Evolutionary conservation across 2,329 filamentous ascomycete species (phyloP), one percentile per base, ranked within the genome.

Genomic region (Epichloe aotearoae): DNA sequence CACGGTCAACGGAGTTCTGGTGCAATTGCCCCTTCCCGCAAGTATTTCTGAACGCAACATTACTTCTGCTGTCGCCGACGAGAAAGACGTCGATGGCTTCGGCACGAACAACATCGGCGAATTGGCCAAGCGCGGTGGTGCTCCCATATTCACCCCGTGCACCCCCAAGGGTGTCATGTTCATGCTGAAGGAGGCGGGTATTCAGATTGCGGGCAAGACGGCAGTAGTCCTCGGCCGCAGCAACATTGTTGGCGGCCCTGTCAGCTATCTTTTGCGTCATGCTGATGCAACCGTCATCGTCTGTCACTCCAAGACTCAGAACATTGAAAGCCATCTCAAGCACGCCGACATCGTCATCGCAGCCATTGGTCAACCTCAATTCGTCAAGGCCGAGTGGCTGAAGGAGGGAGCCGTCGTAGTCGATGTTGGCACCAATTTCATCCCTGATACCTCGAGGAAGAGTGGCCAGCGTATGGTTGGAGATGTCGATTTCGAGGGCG

Each of bases 61-160:
- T 63, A 98, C 93, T 34, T 95, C 89, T 46, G 84, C 88, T 19
- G 93, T 98, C 17, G 78, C 86, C 42, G 86, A 91, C 61, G 86
- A 93, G 69, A 98, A 98, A 72, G 93, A 98, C 73, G 93, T 98
- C 48, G 93, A 98, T 69, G 93, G 93, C 49, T 98, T 98, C 64
- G 91, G 93, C 51, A 84, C 88, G 51, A 79, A 77, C 62, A 98
- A 96, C 72, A 96, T 98, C 64, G 93, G 93, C 57, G 91, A 97
- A 73, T 79, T 98, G 59, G 90, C 93, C 61, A 98, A 98, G 78
- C 83, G 89, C 60, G 91, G 93, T 47, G 93, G 93, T 43, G 80
- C 79, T 57, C 93, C 93, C 45, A 76, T 88, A 55, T 98, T 98
- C 71, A 80, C 86, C 42, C 93, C 93, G 45, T 98, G 93, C 76